Evolutionary conservation across 129 eudicot genomes (phyloP).

Genomic region (Chrysanthemum seticuspe): DNA sequence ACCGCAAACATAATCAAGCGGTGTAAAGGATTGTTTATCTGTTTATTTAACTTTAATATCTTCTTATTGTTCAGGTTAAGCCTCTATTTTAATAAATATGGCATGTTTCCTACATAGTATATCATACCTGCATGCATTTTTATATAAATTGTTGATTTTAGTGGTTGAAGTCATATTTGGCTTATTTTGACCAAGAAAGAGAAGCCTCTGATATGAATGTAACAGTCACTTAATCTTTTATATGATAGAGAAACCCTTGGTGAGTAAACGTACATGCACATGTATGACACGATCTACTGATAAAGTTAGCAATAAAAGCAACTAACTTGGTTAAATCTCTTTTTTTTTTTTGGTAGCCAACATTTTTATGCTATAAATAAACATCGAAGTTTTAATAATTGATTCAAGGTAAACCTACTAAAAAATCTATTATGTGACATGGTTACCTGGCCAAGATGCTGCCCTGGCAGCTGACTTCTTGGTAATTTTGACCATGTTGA

Average conservation of each 20-base stretch:
- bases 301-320: neutral
- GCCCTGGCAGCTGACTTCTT: neutral
- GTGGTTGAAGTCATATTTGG: neutral
- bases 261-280: no score
- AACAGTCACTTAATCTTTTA: neutral
- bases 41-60: no score
- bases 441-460: no score
- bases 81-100: constrained; percentile 3
- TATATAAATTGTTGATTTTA: neutral
- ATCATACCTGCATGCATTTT: neutral
- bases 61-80: constrained; percentile 79
- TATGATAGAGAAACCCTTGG: neutral
- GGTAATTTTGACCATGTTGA: neutral
- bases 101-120: neutral
- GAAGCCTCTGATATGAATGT: neutral
- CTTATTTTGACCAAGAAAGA: neutral
- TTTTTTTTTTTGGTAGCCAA: neutral
- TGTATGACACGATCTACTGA: no score
- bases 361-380: neutral
- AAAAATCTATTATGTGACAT: no score
- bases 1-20: no score
- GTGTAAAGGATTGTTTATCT: no score
- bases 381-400: no score
- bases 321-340: neutral
- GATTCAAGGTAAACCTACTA: no score